Evolutionary conservation across 2,329 filamentous ascomycete genomes (phyloP), one percentile per base, ranked within the genome.

Genomic region (Arthrobotrys sinensis): DNA sequence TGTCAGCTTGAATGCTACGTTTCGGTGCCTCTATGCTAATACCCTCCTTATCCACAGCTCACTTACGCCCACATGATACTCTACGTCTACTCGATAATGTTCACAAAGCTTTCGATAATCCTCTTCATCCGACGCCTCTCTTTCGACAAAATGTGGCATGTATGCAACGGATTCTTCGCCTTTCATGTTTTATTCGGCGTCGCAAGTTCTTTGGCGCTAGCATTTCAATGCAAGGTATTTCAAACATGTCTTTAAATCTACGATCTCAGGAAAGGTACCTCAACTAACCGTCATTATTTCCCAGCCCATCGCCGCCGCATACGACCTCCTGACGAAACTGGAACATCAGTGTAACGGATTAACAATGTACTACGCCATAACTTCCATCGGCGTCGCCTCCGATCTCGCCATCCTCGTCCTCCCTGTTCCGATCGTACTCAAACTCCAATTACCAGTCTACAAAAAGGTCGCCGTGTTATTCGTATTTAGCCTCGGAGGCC

Each of bases 41-140:
- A 8, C n/a, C 7, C 11, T 8, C 21, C 11, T 36, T 14, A 10
- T 46, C 4, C 10, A 12, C 32, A 73, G 69, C 69, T 73, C n/a
- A 73, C 69, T 0, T 73, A 73, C 34, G 69, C 69, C 6, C 69
- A 73, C 16, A 73, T 73, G 69, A 73, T 76, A 24, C 38, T 76
- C 14, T 76, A 76, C 45, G 38, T 34, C 28, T 76, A 63, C n/a
- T 45, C 71, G 24, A 64, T 76, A 40, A 67, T 68, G 55, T 76
- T 76, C 28, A 76, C 71, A 43, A 76, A 76, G 53, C 53, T 76
- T 11, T 76, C 71, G 1, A 76, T 76, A 36, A 76, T 76, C 7
- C 48, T 76, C 4, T 76, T 68, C 34, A 63, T 76, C 32, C 63
- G 71, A n/a, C 52, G 64, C 4, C 53, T 76, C 6, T 62, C 71